Evolutionary conservation across 306 rosid species (phyloP).

Genomic region (Trifolium subterraneum): DNA sequence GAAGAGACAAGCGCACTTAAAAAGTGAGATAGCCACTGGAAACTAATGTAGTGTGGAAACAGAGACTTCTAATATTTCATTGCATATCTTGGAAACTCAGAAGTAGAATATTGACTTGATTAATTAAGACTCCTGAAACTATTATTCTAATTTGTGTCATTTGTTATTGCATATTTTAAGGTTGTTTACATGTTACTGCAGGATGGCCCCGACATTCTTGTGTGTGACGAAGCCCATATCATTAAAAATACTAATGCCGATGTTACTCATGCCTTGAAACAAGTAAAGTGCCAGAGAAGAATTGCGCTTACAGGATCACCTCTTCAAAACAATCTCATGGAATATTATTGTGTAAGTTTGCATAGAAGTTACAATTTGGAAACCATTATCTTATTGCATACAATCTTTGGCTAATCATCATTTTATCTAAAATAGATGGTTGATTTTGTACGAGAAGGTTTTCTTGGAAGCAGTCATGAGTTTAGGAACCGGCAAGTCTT

Average conservation of each 20-base stretch:
- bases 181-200: conserved; percentile 46
- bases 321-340: conserved; percentile 99
- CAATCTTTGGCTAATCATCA: conserved; percentile 27
- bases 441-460: conserved; percentile 99
- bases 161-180: conserved; percentile 41
- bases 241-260: conserved; percentile 94
- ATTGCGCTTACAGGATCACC: conserved; percentile 98
- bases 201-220: conserved; percentile 99
- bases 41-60: conserved; percentile 3
- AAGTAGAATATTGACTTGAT: conserved; percentile 26
- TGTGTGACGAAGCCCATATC: conserved; percentile 98
- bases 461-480: conserved; percentile 99
- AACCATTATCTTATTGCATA: conserved; percentile 17
- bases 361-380: conserved; percentile 22
- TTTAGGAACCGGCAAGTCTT: conserved; percentile 90
- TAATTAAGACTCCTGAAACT: conserved; percentile 26
- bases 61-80: not conserved
- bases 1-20: conserved; percentile 6
- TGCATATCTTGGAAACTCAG: conserved; percentile 15
- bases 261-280: conserved; percentile 89
- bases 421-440: conserved; percentile 80
- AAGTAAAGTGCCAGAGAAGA: conserved; percentile 95
- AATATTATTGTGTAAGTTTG: conserved; percentile 91
- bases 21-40: conserved; percentile 3
- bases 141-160: conserved; percentile 5